phyloP scores from a whole-genome alignment of 768 basidiomycete species.

The Steccherinum ochraceum region DNA sequence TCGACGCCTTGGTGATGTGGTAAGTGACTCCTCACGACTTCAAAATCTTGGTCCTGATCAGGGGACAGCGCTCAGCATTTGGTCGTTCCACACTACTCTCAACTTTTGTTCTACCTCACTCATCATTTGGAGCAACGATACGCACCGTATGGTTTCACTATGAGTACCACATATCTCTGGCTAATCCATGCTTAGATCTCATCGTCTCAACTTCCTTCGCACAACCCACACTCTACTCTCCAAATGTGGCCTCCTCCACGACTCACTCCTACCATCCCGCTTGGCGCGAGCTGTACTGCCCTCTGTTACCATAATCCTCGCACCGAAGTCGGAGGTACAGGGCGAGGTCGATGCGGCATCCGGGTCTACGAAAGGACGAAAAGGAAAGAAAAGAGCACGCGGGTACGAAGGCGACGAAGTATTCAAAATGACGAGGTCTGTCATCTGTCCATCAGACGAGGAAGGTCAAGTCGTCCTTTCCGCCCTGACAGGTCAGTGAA shows the following conservation, averaged over 20 bases:
- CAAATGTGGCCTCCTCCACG: slow-evolving; percentile 36
- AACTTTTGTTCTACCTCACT: slow-evolving; percentile 43
- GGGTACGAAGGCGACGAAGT: slow-evolving; percentile 74
- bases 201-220: slow-evolving; percentile 34
- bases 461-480: slow-evolving; percentile 48
- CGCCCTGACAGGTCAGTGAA: slow-evolving; percentile 51
- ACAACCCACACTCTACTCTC: slow-evolving; percentile 38
- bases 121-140: slow-evolving; percentile 57
- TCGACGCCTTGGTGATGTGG: slow-evolving; percentile 45
- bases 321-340: slow-evolving; percentile 29
- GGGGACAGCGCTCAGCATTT: slow-evolving; percentile 50
- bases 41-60: not conserved
- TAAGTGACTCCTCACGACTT: slow-evolving; percentile 20
- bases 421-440: slow-evolving; percentile 43
- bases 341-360: slow-evolving; percentile 15
- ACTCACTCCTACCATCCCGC: slow-evolving; percentile 42
- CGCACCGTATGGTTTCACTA: slow-evolving; percentile 34
- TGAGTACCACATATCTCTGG: not conserved
- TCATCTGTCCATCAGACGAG: slow-evolving; percentile 40
- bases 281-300: slow-evolving; percentile 49
- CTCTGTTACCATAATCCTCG: slow-evolving; percentile 41
- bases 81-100: slow-evolving; percentile 49
- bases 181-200: slow-evolving; percentile 6
- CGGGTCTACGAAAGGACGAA: slow-evolving; percentile 25
- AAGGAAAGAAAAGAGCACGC: slow-evolving; percentile 62